phyloP scores from a whole-genome alignment of 108 stramenopile genomes.

The Cyclotella sp. region DNA sequence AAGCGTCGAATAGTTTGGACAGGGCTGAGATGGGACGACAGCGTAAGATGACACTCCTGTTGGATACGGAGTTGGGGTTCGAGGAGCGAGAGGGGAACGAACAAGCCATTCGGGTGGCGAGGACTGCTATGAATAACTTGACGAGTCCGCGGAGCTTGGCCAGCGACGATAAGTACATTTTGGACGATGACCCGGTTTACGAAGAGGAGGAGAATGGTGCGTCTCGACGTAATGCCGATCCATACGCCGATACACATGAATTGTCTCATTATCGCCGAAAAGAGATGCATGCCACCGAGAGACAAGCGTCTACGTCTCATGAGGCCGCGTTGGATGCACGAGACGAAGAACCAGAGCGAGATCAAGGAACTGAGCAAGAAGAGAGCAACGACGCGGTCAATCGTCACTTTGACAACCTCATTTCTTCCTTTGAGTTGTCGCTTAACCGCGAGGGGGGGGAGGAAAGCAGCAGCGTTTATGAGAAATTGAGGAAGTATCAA shows the following conservation, averaged over 20 bases:
- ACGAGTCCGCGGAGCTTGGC: constrained; percentile 19
- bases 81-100: constrained; percentile 10
- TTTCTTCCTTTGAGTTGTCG: constrained; percentile 42
- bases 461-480: background rate
- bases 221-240: background rate
- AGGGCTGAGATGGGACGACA: background rate
- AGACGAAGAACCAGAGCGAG: constrained; percentile 9
- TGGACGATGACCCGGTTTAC: background rate
- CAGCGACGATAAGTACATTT: constrained; percentile 11
- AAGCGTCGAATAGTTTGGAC: background rate
- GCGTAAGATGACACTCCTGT: background rate
- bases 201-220: background rate
- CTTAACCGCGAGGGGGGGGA: constrained; percentile 13
- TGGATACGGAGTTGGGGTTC: constrained; percentile 6
- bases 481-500: constrained; percentile 15
- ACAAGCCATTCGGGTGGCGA: background rate
- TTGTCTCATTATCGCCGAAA: constrained; percentile 1
- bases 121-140: background rate
- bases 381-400: constrained; percentile 36
- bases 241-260: background rate
- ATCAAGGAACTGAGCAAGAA: background rate
- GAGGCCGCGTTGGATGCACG: background rate
- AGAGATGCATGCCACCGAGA: background rate
- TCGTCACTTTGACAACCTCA: constrained; percentile 48
- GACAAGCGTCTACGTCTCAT: background rate